These are phyloP conservation scores for Conticribra guillardii DNA, from an alignment of 108 stramenopile species.

Conservation along the genomic window DNA sequence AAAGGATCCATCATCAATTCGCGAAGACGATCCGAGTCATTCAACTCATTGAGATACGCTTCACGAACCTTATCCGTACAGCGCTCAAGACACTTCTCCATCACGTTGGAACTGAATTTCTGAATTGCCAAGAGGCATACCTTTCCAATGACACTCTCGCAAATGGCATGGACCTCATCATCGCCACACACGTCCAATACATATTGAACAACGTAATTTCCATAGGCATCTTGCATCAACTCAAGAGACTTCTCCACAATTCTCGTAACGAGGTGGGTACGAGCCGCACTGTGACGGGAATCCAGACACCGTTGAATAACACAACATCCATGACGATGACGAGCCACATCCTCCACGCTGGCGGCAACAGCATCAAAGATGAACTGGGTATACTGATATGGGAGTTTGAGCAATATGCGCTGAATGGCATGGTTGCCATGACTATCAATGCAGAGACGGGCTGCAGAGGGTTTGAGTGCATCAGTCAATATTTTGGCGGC, in stretches of 20 bases:
- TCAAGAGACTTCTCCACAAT: slow-evolving; percentile 93
- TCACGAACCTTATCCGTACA: slow-evolving; percentile 89
- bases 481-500: slow-evolving; percentile 84
- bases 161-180: slow-evolving; percentile 92
- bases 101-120: slow-evolving; percentile 98
- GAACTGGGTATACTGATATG: slow-evolving; percentile 87
- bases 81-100: slow-evolving; percentile 97
- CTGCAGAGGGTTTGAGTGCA: slow-evolving; percentile 87
- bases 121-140: slow-evolving; percentile 92
- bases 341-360: slow-evolving; percentile 92
- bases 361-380: slow-evolving; percentile 94
- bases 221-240: slow-evolving; percentile 97
- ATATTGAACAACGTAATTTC: slow-evolving; percentile 95
- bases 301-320: slow-evolving; percentile 98
- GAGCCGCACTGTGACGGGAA: slow-evolving; percentile 84
- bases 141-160: slow-evolving; percentile 87
- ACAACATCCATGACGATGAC: slow-evolving; percentile 98
- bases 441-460: slow-evolving; percentile 95
- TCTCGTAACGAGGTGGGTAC: slow-evolving; percentile 85
- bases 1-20: slow-evolving; percentile 96
- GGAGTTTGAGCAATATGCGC: slow-evolving; percentile 92
- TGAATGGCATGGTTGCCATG: slow-evolving; percentile 98
- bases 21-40: slow-evolving; percentile 79
- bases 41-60: slow-evolving; percentile 86
- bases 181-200: slow-evolving; percentile 91